Base-by-base conservation (phyloP, 2,329 filamentous ascomycete genomes). In the Apiospora koreana region DNA sequence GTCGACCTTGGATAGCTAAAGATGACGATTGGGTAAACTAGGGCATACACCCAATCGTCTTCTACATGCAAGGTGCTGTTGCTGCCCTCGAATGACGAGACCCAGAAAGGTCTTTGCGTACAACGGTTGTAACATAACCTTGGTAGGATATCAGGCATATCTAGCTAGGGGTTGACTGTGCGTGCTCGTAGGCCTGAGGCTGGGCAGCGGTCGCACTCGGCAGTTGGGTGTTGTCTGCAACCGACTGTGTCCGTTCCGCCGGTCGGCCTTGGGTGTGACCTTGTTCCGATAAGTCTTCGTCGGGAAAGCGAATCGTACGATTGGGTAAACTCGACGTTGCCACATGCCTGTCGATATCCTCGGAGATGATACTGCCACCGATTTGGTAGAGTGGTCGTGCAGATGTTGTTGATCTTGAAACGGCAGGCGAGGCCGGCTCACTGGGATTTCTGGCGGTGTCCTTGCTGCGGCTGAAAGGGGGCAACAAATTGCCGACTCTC, bases 361-460 rank as follows among this genome's bases (percentile, higher is more conserved):
- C 48, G 62, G 68, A 46, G 23, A 67, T 38, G 10, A 65, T 31
- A 21, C 31, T 67, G 21, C 83, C 83, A 8, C 82, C 82, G 65
- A 83, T 82, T 38, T 76, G 78, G 69, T 77, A 83, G 8, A 84
- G 72, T 0, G 78, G 74, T 25, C 73, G 72, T 10, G 64, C 65
- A 9, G 72, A 73, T 46, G 70, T 72, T 38, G 54, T 38, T 14
- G 73, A 69, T 28, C 71, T 68, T 41, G 74, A 71, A 38, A 68
- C 54, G 12, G 31, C 38, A 7, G 67, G 50, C 28, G 65, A 54
- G 41, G 31, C 67, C 67, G 54, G 45, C 46, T 68, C 14, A 67
- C 35, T 66, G 65, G 46, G 14, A 69, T 31, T 25, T 23, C 71
- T 65, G 12, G 70, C 69, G 18, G 68, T 54, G n/a, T 72, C 70